A percentile compares a stretch with the other conserved stretches of the same genome.
Evolutionary conservation across 768 basidiomycete genomes (phyloP).

Genomic region (Porphyrellus cyaneotinctus): DNA sequence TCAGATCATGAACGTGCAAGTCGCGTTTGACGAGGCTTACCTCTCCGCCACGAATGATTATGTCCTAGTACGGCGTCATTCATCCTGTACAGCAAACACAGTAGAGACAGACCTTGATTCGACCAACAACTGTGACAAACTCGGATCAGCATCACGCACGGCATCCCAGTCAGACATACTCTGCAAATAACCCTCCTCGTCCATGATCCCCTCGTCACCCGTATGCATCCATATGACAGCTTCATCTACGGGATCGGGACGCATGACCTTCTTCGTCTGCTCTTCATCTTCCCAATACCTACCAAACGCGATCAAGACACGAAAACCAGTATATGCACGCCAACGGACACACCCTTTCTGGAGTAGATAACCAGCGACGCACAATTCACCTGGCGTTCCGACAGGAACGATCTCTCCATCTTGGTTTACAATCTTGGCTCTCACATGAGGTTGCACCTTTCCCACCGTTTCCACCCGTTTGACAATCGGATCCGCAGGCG

Average conservation of each 20-base stretch:
- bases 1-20: not conserved
- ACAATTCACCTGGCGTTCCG: conserved; percentile 69
- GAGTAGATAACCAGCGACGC: conserved; percentile 69
- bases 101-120: conserved; percentile 57
- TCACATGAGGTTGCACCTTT: conserved; percentile 69
- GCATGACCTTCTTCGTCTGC: conserved; percentile 61
- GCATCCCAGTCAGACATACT: conserved; percentile 41
- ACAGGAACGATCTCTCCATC: conserved; percentile 64
- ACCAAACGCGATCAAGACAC: not conserved
- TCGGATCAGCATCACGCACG: not conserved
- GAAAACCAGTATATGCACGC: not conserved
- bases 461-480: conserved; percentile 85
- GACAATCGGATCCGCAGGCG: conserved; percentile 58
- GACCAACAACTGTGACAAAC: conserved; percentile 57
- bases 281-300: conserved; percentile 77
- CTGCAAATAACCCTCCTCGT: conserved; percentile 72
- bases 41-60: conserved; percentile 86
- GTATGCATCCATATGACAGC: conserved; percentile 79
- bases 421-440: conserved; percentile 62
- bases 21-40: conserved; percentile 31
- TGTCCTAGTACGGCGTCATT: conserved; percentile 44
- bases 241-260: conserved; percentile 42
- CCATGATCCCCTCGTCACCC: conserved; percentile 77
- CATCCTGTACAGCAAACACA: not conserved
- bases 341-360: conserved; percentile 65